Evolutionary conservation across 768 basidiomycete genomes (phyloP), one percentile per base, ranked within the genome.

Genomic region (Boletus coccyginus): DNA sequence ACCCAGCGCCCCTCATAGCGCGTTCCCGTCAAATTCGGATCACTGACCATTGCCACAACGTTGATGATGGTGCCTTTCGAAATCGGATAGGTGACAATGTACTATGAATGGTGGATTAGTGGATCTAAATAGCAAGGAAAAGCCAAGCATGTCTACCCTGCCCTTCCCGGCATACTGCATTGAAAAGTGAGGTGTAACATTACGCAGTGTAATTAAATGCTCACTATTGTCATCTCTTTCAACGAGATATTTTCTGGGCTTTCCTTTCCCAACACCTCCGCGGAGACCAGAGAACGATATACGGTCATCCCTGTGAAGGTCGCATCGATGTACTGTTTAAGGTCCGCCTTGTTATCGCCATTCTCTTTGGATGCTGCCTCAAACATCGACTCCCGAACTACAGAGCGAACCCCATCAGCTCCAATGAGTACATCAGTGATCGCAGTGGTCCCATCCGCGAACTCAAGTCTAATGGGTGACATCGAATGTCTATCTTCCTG

Each of bases 401-500:
- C 46, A 1, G 67, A 71, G 16, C 64, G 70, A 21, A 81, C 70
- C 5, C 80, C 80, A 57, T 80, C 79, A 40, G 77, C 77, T 5
- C 78, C 80, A 45, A 81, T 57, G 6, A 81, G 72, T 16, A 81
- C 59, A 48, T 81, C 75, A 10, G 78, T 69, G 31, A 62, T 68
- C 11, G 72, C 52, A 2, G 21, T 52, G 1, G 58, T 61, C 7
- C 61, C 58, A 29, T 66, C 62, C 1, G 62, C 33, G 9, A 66
- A 66, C 3, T 50, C 31, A 2, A 66, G 57, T 16, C 13, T 42
- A 13, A 61, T 60, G 0, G 52, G 29, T 7, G 38, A 62, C 3
- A 52, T 69, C n/a, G 72, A 70, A 7, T 70, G 70, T 48, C 75
- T 69, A 11, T 58, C 42, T 7, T 45, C 54, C 41, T 55, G 45